Evolutionary conservation across 176 grass and related monocot species (phyloP).

Genomic region (Echinochloa phyllopogon): DNA sequence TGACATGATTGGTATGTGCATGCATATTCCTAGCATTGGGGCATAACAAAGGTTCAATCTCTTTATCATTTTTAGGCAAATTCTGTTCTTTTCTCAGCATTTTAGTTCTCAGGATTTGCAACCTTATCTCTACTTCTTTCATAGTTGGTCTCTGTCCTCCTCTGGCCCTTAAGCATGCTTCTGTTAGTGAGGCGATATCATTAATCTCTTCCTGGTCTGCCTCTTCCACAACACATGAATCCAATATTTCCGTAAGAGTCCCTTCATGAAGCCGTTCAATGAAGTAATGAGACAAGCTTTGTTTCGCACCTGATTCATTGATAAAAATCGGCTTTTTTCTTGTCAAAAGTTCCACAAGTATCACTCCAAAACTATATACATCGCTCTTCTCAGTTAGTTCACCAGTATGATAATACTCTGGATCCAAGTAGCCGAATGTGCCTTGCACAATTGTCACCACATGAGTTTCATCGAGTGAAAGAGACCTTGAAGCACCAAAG

Average conservation of each 20-base stretch:
- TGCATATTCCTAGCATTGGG: background rate
- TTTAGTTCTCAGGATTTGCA: slow-evolving; percentile 41
- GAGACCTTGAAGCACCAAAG: slow-evolving; percentile 59
- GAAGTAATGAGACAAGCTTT: slow-evolving; percentile 51
- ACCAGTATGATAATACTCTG: slow-evolving; percentile 52
- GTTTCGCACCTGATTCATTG: slow-evolving; percentile 2
- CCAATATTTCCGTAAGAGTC: slow-evolving; percentile 14
- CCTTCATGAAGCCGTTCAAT: slow-evolving; percentile 20
- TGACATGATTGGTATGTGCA: background rate
- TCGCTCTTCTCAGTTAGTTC: slow-evolving; percentile 56
- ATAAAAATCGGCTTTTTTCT: slow-evolving; percentile 57
- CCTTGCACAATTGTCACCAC: slow-evolving; percentile 60
- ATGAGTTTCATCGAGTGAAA: slow-evolving; percentile 54
- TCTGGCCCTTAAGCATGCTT: slow-evolving; percentile 40
- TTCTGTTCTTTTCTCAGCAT: background rate
- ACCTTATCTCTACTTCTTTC: slow-evolving; percentile 64
- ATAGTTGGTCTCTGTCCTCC: slow-evolving; percentile 44
- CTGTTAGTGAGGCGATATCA: slow-evolving; percentile 28
- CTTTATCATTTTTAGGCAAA: background rate
- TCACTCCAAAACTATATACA: slow-evolving; percentile 70
- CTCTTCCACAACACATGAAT: slow-evolving; percentile 43
- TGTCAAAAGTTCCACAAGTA: slow-evolving; percentile 45
- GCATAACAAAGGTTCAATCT: background rate
- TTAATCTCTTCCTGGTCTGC: slow-evolving; percentile 38
- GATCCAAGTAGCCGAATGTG: slow-evolving; percentile 61